Conservation (phyloP, 1,139 yeast species). For the Magnusiomyces sp. region DNA sequence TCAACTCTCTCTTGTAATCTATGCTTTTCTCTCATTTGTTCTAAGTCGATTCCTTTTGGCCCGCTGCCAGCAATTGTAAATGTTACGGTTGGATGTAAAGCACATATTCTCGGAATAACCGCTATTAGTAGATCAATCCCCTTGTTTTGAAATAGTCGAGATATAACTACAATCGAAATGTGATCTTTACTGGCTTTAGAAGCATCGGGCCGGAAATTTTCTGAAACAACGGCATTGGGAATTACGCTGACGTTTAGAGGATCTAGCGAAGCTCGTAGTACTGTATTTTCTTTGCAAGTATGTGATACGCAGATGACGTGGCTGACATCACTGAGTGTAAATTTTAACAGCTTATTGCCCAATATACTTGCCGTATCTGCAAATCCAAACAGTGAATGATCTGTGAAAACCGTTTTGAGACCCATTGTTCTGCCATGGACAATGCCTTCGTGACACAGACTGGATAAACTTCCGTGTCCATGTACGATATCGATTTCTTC, state of each 20-base stretch:
- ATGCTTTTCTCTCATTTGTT: constrained; percentile 87
- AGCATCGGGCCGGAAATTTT: constrained; percentile 63
- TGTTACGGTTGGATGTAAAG: constrained; percentile 51
- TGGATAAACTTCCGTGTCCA: constrained; percentile 87
- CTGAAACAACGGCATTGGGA: constrained; percentile 89
- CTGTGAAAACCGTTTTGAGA: constrained; percentile 81
- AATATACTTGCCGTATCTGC: constrained; percentile 76
- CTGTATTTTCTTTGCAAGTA: constrained; percentile 94
- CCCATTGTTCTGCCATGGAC: constrained; percentile 94
- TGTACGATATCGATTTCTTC: constrained; percentile 86
- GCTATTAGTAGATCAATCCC: constrained; percentile 89
- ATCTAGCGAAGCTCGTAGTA: constrained; percentile 72
- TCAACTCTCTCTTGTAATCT: constrained; percentile 83
- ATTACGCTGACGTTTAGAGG: constrained; percentile 79
- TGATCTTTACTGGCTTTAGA: constrained; percentile 25
- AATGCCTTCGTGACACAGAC: constrained; percentile 82
- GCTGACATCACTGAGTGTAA: constrained; percentile 78
- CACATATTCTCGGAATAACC: constrained; percentile 77
- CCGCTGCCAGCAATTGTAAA: constrained; percentile 96
- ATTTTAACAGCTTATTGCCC: constrained; percentile 79
- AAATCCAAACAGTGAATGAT: constrained; percentile 92
- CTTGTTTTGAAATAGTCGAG: constrained; percentile 88
- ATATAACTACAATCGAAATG: constrained; percentile 83
- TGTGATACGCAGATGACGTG: constrained; percentile 94
- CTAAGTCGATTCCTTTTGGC: constrained; percentile 86